Evolutionary conservation across 1,284 basidiomycete species (phyloP), one percentile per base, ranked within the genome.

Genomic region (Tilletia indica): DNA sequence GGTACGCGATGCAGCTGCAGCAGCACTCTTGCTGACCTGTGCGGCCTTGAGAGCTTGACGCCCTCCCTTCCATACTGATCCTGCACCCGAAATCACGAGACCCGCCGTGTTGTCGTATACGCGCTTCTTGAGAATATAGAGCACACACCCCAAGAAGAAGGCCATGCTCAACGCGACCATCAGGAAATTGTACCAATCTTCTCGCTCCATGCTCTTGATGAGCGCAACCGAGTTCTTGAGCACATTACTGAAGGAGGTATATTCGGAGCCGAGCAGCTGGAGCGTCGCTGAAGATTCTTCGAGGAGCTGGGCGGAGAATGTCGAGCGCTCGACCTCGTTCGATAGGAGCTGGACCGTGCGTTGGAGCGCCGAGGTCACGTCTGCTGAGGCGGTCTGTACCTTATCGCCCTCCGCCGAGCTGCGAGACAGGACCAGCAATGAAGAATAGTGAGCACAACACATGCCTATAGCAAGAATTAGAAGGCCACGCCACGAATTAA

Each of bases 201-300:
- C 77, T 4, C 82, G 69, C 72, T 84, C 82, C 82, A 84, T 83
- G 54, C 80, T 79, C 66, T 75, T 76, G 73, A 84, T 80, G 56
- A 84, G 71, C 14, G 74, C 70, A 11, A 72, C 74, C n/a, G 81
- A 82, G 58, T 80, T 78, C 21, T 72, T 69, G 72, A 84, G 74
- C 38, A 84, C 70, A 12, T 78, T 74, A 36, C 71, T 70, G 45
- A 84, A 78, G 14, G 78, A 78, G 4, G 76, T 76, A 70, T 84
- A 84, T 69, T 80, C 73, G n/a, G 76, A 63, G 16, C 75, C 75
- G 14, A 83, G 72, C 16, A 75, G 73, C 9, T 74, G 70, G 45
- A 84, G 71, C 4, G 80, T 76, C 6, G 77, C 75, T 0, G 81
- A 77, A 0, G 81, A 82, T 64, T 84, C 82, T 63, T 80, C 80